Evolutionary conservation across 2,329 filamentous ascomycete species (phyloP).

Genomic region (Myotisia sp.): DNA sequence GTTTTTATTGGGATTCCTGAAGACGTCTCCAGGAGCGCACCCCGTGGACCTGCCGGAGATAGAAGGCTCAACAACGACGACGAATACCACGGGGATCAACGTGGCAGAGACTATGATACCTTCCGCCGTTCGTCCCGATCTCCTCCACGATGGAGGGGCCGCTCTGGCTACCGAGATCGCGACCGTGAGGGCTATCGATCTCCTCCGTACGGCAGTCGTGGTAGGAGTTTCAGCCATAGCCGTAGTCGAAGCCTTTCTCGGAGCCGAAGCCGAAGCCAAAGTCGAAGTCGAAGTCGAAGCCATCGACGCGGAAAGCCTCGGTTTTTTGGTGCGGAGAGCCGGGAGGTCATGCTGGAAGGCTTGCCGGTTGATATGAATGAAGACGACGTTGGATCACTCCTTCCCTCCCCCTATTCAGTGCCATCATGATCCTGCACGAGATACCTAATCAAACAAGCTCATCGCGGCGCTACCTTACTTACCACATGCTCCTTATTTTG

Average conservation of each 20-base stretch:
- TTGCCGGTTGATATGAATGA: conserved; percentile 36
- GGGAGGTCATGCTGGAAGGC: conserved; percentile 38
- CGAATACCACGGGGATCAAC: conserved; percentile 20
- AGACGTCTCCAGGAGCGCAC: conserved; percentile 26
- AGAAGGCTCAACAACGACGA: conserved; percentile 17
- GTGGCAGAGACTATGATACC: conserved; percentile 23
- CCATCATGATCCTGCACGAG: no score
- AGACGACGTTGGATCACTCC: conserved; percentile 36
- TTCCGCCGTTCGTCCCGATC: conserved; percentile 22
- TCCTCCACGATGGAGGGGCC: conserved; percentile 23
- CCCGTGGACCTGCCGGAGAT: conserved; percentile 24
- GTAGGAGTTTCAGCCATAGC: conserved; percentile 22
- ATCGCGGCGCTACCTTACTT: conserved; percentile 12
- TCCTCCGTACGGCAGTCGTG: conserved; percentile 22
- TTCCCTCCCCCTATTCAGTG: conserved; percentile 13
- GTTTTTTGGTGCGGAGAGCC: conserved; percentile 30
- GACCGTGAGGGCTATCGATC: conserved; percentile 35
- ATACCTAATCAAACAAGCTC: not conserved
- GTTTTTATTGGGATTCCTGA: conserved; percentile 15
- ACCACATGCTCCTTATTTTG: conserved; percentile 4
- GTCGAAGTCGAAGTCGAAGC: conserved; percentile 19
- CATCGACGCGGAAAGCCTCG: conserved; percentile 25
- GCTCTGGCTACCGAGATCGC: conserved; percentile 29
- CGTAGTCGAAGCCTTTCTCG: conserved; percentile 23
- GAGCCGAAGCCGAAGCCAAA: conserved; percentile 19